Base-by-base conservation (phyloP, 257 asterid genomes). In the Coffea canephora region DNA sequence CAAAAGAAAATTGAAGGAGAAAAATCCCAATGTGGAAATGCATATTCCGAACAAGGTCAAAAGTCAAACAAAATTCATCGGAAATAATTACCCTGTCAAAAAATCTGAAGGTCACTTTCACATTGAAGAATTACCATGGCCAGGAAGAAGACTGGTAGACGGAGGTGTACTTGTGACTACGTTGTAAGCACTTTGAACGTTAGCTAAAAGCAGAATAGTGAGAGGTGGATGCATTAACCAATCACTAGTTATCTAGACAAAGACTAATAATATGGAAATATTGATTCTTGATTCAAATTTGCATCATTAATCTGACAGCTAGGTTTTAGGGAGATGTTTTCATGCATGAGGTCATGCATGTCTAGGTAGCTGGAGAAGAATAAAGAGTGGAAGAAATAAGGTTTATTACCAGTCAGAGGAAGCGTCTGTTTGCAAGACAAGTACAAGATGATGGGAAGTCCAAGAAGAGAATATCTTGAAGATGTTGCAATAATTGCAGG, bases 401-500 rank as follows among this genome's bases (percentile, higher is more conserved):
- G 54, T 4, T 69, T 62, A 70, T 76, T 69, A 81, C 81, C 78
- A 49, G 13, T 75, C 62, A 1, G 43, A 39, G 69, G 80, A 73
- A 83, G 68, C 50, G 27, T 77, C 74, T n/a, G 54, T 69, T 43
- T 14, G 43, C 21, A 25, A 65, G 61, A 48, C 62, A 34, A 23
- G 69, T 25, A 74, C 36, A 82, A 73, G 6, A 84, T 85, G 82
- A 84, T 74, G 80, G 77, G 80, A 80, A 79, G 14, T 78, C 75
- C 36, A 74, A 83, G 80, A 57, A 84, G 78, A 80, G 88, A 82
- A 77, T 5, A 82, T 6, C 4, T 93, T 1, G 94, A 91, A 86
- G 95, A 93, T 25, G 48, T 83, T 49, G 84, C 27, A 39, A 84
- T 93, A 75, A 79, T 91, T 41, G 80, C 81, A 76, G 99, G 98